Evolutionary conservation across 2,329 filamentous ascomycete genomes (phyloP).

Genomic region (Exophiala spinifera): DNA sequence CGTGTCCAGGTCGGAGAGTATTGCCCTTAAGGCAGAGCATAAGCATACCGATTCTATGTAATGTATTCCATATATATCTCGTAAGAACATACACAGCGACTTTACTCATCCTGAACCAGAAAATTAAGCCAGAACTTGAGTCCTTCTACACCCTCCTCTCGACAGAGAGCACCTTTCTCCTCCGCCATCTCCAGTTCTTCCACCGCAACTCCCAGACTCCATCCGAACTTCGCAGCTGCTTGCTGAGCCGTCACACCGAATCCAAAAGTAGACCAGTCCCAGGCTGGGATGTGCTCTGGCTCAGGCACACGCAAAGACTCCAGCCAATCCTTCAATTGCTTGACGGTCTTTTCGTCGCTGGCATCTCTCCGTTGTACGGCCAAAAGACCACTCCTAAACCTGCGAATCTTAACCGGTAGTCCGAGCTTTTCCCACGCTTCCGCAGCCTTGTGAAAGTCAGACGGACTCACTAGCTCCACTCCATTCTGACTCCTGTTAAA

Average conservation of each 20-base stretch:
- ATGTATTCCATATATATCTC: background rate
- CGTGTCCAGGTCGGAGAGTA: too few species aligned
- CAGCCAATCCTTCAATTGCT: slow-evolving; percentile 72
- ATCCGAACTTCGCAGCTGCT: slow-evolving; percentile 83
- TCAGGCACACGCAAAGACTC: slow-evolving; percentile 58
- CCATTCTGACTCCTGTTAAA: slow-evolving; percentile 92
- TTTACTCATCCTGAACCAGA: slow-evolving; percentile 30
- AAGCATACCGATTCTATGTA: too few species aligned
- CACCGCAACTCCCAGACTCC: slow-evolving; percentile 93
- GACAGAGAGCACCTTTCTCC: slow-evolving; percentile 79
- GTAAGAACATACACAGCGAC: slow-evolving; percentile 1
- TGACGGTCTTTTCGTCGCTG: slow-evolving; percentile 86
- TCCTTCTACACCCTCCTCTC: slow-evolving; percentile 88
- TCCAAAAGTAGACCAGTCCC: slow-evolving; percentile 77
- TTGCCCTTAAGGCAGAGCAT: too few species aligned
- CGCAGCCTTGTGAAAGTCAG: slow-evolving; percentile 88
- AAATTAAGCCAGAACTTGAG: slow-evolving; percentile 89
- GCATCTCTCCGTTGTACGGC: slow-evolving; percentile 86
- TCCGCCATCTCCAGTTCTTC: slow-evolving; percentile 98
- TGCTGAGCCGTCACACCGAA: slow-evolving; percentile 87
- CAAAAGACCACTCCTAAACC: slow-evolving; percentile 90
- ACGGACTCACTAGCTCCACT: slow-evolving; percentile 87
- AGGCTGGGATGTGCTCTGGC: slow-evolving; percentile 62
- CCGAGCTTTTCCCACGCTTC: slow-evolving; percentile 82
- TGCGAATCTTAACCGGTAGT: slow-evolving; percentile 78